A percentile compares a stretch with the other conserved stretches of the same genome.
Conservation (phyloP, 257 asterid species). For the Verbena officinalis region DNA sequence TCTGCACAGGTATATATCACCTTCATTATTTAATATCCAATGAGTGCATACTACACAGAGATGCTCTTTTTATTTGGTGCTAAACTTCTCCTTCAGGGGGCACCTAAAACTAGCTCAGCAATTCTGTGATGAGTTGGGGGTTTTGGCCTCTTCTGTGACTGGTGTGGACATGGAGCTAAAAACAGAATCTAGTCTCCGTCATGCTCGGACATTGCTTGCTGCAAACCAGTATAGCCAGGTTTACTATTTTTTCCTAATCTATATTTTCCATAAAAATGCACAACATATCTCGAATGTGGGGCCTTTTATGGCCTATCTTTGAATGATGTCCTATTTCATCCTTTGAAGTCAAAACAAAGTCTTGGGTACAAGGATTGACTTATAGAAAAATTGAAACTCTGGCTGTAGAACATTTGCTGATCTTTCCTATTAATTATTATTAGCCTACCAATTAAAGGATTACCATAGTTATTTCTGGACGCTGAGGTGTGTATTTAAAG, state of each 20-base stretch:
- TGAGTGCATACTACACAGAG: constrained; percentile 19
- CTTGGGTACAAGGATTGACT: constrained; percentile 14
- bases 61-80: constrained; percentile 26
- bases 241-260: background rate
- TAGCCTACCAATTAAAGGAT: constrained; percentile 5
- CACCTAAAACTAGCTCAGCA: constrained; percentile 78
- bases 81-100: constrained; percentile 61
- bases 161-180: constrained; percentile 97
- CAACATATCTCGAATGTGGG: constrained; percentile 16
- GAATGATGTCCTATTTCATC: background rate
- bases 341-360: background rate
- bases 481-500: background rate
- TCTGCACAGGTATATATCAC: constrained; percentile 60
- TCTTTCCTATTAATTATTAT: background rate
- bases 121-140: constrained; percentile 83
- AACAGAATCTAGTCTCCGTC: constrained; percentile 82
- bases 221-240: constrained; percentile 94
- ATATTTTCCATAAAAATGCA: background rate
- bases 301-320: constrained; percentile 5
- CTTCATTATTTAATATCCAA: constrained; percentile 16
- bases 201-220: constrained; percentile 91
- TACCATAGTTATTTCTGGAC: background rate
- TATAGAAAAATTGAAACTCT: background rate
- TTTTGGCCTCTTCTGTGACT: constrained; percentile 80
- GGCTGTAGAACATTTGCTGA: background rate